Evolutionary conservation across 352 stramenopile species (phyloP), one percentile per base, ranked within the genome.

Genomic region (Phytophthora pini): DNA sequence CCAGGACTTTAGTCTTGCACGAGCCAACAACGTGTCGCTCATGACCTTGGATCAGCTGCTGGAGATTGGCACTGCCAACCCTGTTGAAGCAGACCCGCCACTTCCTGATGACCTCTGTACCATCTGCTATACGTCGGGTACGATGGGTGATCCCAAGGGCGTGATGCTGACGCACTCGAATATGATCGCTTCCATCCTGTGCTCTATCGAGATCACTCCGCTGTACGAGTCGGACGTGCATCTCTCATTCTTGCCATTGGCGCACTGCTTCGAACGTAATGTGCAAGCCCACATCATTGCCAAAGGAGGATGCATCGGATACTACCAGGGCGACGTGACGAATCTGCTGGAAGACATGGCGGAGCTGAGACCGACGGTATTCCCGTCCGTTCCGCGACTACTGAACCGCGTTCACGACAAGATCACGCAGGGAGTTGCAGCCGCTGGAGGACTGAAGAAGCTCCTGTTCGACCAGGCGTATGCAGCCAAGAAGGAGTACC

Each of bases 391-490:
- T 44, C 97, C 97, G n/a, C 82, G 97, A 15, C 80, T 99, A 13
- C 74, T 98, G 44, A 98, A 99, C 68, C 95, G 97, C 67, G 94
- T 99, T 51, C 88, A 98, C 65, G 94, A 98, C 80, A 98, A 98
- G 61, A 88, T 97, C 65, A 88, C 86, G 44, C 72, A 83, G 27
- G 78, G 75, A 13, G 87, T 90, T 1, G 57, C 70, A n/a, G 73
- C 76, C 8, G 90, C 88, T 15, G 93, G 93, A 36, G 88, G 90
- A n/a, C 41, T 97, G 26, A 97, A 97, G 61, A 80, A 92, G 52
- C 91, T 88, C 46, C 65, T 98, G 34, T 98, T 98, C 63, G 65
- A 97, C 47, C 81, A 81, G 52, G 94, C 84, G 5, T 75, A 97
- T 13, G 66, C 65, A 22, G 74, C 86, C 39, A 98, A 98, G 76